phyloP scores from a whole-genome alignment of 768 basidiomycete species.

The Amyloporia xantha region DNA sequence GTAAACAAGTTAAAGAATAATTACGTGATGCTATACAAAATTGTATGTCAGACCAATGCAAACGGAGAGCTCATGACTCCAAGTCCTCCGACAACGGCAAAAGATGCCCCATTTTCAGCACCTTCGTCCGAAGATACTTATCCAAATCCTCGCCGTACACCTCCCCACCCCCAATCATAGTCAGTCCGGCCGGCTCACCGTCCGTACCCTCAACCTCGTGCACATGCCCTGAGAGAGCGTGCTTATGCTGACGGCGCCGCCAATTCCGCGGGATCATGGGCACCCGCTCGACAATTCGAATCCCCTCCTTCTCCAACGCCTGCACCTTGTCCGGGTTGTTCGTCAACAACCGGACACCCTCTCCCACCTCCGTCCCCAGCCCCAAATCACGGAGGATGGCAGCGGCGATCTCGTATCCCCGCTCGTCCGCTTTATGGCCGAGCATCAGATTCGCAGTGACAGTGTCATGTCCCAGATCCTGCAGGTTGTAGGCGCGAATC shows the following conservation, averaged over 20 bases:
- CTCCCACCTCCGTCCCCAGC: slow-evolving; percentile 48
- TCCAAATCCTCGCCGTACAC: slow-evolving; percentile 84
- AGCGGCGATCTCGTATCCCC: slow-evolving; percentile 86
- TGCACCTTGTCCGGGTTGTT: slow-evolving; percentile 98
- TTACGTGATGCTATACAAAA: no score
- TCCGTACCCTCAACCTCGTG: slow-evolving; percentile 17
- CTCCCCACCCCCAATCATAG: slow-evolving; percentile 73
- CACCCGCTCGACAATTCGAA: slow-evolving; percentile 77
- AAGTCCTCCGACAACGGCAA: slow-evolving; percentile 42
- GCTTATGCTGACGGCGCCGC: slow-evolving; percentile 33
- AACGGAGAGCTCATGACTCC: neutral
- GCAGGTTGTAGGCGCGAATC: slow-evolving; percentile 94
- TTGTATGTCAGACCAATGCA: no score
- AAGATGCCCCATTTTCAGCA: slow-evolving; percentile 96
- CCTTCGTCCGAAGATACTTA: slow-evolving; percentile 92
- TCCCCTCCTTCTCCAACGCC: slow-evolving; percentile 78
- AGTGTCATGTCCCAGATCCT: slow-evolving; percentile 98
- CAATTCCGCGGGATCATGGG: slow-evolving; percentile 94
- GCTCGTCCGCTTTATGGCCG: slow-evolving; percentile 90
- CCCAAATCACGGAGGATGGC: slow-evolving; percentile 88
- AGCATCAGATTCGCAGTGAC: slow-evolving; percentile 95
- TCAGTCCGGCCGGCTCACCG: slow-evolving; percentile 44
- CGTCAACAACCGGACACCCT: slow-evolving; percentile 76
- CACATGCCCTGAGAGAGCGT: slow-evolving; percentile 18
- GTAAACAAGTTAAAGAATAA: no score